Conservation (phyloP, 116 monocot species). For the Zostera marina region DNA sequence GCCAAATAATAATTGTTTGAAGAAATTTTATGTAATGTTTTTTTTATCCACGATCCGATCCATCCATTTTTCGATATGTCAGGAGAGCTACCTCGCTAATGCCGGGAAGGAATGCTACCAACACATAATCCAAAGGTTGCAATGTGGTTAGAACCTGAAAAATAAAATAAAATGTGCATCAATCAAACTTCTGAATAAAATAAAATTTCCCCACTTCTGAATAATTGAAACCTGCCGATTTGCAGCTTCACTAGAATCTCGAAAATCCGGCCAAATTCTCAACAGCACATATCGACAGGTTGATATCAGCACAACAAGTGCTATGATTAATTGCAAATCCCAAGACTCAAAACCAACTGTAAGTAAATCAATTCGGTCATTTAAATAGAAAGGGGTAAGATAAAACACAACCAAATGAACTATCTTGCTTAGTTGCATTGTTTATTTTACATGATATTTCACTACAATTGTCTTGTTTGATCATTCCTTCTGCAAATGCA, state of each 20-base stretch:
- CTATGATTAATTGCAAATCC: constrained; percentile 56
- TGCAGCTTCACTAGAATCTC: constrained; percentile 79
- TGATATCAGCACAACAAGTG: constrained; percentile 52
- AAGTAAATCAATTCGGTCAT: constrained; percentile 4
- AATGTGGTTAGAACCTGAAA: constrained; percentile 59
- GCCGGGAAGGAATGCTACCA: constrained; percentile 79
- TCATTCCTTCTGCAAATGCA: constrained; percentile 50
- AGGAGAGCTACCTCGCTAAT: constrained; percentile 58
- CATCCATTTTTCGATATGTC: background rate
- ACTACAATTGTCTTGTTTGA: constrained; percentile 28
- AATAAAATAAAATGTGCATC: constrained; percentile 9
- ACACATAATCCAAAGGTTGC: constrained; percentile 54
- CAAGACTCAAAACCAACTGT: constrained; percentile 71
- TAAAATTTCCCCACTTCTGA: constrained; percentile 14
- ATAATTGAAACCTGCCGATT: constrained; percentile 59
- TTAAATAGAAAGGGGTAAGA: background rate
- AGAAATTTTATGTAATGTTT: background rate
- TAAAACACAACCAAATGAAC: background rate
- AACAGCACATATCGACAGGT: constrained; percentile 52
- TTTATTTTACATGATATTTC: constrained; percentile 15
- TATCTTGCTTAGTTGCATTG: background rate
- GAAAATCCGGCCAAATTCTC: constrained; percentile 72
- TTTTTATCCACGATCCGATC: background rate
- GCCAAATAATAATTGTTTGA: background rate
- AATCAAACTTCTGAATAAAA: too few relatives aligned